Evolutionary conservation across 2,329 filamentous ascomycete genomes (phyloP).

Genomic region (Neophaeococcomyces mojaviensis): DNA sequence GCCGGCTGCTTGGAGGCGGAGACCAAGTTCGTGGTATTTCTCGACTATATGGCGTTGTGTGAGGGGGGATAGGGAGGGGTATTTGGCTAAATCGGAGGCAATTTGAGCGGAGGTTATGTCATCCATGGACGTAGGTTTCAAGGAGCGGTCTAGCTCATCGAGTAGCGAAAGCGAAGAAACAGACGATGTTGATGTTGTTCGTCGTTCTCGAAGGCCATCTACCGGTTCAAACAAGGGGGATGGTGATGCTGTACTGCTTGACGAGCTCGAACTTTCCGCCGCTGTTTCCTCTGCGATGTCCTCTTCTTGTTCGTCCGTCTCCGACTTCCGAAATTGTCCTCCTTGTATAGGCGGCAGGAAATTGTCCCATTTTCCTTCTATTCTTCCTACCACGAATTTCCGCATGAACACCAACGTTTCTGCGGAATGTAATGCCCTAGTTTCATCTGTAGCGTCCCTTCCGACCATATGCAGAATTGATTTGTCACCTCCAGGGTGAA

Average conservation of each 20-base stretch:
- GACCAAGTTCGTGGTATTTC: constrained; percentile 74
- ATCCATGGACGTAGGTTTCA: constrained; percentile 12
- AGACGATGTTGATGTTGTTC: constrained; percentile 43
- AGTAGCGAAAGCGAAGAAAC: constrained; percentile 43
- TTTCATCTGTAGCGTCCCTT: constrained; percentile 87
- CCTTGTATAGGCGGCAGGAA: constrained; percentile 89
- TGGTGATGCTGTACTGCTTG: constrained; percentile 38
- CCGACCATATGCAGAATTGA: constrained; percentile 90
- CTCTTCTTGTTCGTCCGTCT: constrained; percentile 32
- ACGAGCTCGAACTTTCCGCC: constrained; percentile 14
- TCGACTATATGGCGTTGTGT: constrained; percentile 69
- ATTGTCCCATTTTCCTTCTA: constrained; percentile 77
- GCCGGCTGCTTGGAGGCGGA: constrained; percentile 63
- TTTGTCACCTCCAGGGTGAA: constrained; percentile 87
- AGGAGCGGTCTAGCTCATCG: constrained; percentile 26
- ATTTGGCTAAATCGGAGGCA: constrained; percentile 43
- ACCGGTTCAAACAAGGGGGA: constrained; percentile 65
- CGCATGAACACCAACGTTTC: constrained; percentile 71
- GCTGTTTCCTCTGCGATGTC: constrained; percentile 18
- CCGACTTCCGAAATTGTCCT: constrained; percentile 57
- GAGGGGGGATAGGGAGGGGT: constrained; percentile 65
- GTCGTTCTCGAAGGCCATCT: constrained; percentile 9
- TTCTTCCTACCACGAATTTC: constrained; percentile 72
- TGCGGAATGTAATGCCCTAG: constrained; percentile 75
- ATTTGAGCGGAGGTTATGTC: constrained; percentile 13